A percentile compares a stretch with the other conserved stretches of the same genome.
Conservation (phyloP, 495 filamentous ascomycete genomes). For the Penicillium paxilli region DNA sequence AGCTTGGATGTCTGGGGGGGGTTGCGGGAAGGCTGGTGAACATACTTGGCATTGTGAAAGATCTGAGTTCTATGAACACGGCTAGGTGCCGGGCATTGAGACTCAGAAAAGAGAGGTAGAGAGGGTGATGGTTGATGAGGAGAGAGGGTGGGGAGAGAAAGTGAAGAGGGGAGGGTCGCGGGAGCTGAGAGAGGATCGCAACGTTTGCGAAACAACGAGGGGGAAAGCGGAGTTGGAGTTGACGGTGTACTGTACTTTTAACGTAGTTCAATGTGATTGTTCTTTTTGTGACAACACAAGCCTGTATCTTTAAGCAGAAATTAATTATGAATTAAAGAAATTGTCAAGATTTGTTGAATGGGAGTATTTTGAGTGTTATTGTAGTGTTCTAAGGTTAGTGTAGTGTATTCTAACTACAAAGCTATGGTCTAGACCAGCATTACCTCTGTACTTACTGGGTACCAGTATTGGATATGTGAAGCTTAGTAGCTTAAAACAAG, state of each 20-base stretch:
- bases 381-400: too few species aligned
- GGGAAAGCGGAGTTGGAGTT: conserved; percentile 21
- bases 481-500: too few species aligned
- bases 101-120: conserved; percentile 13
- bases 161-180: conserved; percentile 5
- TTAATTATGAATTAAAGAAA: too few species aligned
- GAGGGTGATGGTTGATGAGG: conserved; percentile 1
- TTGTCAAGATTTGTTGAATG: too few species aligned
- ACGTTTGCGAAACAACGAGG: conserved; percentile 20
- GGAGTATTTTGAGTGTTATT: too few species aligned
- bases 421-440: too few species aligned
- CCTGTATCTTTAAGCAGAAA: too few species aligned
- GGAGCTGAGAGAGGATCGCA: conserved; percentile 10
- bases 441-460: too few species aligned
- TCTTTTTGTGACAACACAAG: background rate
- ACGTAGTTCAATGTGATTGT: too few species aligned
- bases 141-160: background rate
- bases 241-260: too few species aligned
- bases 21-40: background rate
- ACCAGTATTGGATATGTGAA: too few species aligned
- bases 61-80: conserved; percentile 31
- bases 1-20: background rate
- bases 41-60: conserved; percentile 45
- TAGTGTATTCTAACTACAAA: too few species aligned
- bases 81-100: conserved; percentile 35